Percentiles rank a stretch among this genome's conserved stretches.
These are phyloP conservation scores for Clarireedia homoeocarpa DNA, from an alignment of 2,329 filamentous ascomycete genomes.

Conservation along the genomic window DNA sequence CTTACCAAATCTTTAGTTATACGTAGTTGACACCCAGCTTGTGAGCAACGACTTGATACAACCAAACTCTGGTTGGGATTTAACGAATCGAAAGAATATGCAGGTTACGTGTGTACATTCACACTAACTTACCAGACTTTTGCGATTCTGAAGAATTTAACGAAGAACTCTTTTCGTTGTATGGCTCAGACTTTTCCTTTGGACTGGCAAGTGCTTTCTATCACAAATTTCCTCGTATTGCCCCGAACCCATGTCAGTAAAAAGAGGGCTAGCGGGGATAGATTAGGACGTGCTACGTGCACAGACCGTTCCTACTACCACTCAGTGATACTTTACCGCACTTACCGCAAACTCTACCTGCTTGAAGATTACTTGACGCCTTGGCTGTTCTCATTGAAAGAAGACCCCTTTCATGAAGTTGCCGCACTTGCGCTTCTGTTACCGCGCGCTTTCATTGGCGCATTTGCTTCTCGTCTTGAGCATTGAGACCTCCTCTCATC, in stretches of 20 bases:
- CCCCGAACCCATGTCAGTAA: not conserved
- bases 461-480: not conserved
- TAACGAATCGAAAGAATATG: not conserved
- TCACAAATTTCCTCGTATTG: not conserved
- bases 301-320: not conserved
- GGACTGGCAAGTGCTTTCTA: too few relatives aligned
- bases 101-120: not conserved
- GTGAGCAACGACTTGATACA: not conserved
- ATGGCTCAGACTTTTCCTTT: not conserved
- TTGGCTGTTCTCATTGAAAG: not conserved
- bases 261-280: too few relatives aligned
- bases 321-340: not conserved
- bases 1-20: not conserved
- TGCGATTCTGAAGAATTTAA: constrained; percentile 2
- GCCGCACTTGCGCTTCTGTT: constrained; percentile 2
- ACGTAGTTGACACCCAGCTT: not conserved
- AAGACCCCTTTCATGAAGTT: not conserved
- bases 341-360: not conserved
- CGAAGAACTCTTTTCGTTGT: not conserved
- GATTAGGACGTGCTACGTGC: too few relatives aligned
- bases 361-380: constrained; percentile 6
- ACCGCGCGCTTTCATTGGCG: not conserved
- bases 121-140: not conserved
- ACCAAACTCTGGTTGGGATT: not conserved
- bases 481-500: not conserved